These are phyloP conservation scores for Geosiphon pyriformis DNA, from an alignment of 192 early-diverging fungal species.

Conservation along the genomic window DNA sequence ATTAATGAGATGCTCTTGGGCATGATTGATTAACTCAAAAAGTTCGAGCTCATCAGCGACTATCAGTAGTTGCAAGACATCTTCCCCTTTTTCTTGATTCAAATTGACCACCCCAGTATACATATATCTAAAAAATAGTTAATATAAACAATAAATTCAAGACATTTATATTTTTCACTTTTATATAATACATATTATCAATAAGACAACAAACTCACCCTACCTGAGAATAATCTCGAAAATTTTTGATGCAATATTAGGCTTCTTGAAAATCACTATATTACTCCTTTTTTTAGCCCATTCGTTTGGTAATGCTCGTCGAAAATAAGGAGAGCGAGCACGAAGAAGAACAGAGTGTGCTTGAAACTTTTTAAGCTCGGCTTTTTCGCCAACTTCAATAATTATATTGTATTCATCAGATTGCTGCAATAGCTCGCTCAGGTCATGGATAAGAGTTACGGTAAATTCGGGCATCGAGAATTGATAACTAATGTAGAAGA, in stretches of 20 bases:
- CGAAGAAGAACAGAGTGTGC: neutral
- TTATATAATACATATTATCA: neutral
- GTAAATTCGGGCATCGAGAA: neutral
- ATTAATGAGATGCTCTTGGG: neutral
- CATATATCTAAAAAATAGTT: no score
- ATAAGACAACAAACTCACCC: neutral
- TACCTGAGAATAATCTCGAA: neutral
- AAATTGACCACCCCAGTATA: neutral
- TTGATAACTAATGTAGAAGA: no score
- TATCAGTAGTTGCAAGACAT: neutral
- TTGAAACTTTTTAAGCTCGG: neutral
- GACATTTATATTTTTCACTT: neutral
- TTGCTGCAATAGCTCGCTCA: neutral
- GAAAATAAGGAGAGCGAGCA: slow-evolving; percentile 1
- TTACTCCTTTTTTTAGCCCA: neutral
- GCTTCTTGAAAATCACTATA: neutral
- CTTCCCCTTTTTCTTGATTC: neutral
- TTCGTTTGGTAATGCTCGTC: neutral
- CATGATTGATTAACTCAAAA: neutral
- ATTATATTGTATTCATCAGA: neutral
- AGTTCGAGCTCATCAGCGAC: neutral
- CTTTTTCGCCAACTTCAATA: neutral
- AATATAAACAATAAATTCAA: neutral
- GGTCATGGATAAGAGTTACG: neutral
- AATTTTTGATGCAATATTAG: neutral